Conservation (phyloP, 75 land plant species). For the Selaginella moellendorffii region DNA sequence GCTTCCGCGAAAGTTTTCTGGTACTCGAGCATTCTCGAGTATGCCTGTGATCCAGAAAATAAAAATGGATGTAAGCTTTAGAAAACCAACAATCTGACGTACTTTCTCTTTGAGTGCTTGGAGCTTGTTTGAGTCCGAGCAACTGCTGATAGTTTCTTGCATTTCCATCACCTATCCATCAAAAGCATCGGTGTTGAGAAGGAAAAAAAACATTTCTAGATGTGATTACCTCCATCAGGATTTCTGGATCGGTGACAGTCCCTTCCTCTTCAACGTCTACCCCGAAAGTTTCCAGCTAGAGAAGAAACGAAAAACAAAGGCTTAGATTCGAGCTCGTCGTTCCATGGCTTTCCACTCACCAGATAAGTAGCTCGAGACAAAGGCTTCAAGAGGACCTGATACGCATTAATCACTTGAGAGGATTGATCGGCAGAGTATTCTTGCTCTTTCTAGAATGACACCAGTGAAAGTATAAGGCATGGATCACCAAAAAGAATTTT, state of each 20-base stretch:
- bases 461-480: neutral
- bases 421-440: slow-evolving; percentile 75
- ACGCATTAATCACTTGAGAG: slow-evolving; percentile 69
- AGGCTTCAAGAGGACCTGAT: slow-evolving; percentile 50
- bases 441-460: slow-evolving; percentile 39
- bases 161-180: slow-evolving; percentile 57
- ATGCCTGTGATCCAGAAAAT: slow-evolving; percentile 14
- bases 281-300: slow-evolving; percentile 56
- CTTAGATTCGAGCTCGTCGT: too few relatives aligned
- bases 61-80: neutral
- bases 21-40: slow-evolving; percentile 26
- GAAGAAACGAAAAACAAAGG: neutral
- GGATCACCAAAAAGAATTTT: neutral
- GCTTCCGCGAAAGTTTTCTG: slow-evolving; percentile 26
- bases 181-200: neutral
- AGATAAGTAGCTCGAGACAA: slow-evolving; percentile 63
- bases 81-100: neutral
- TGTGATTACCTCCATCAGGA: slow-evolving; percentile 56
- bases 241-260: slow-evolving; percentile 49
- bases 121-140: slow-evolving; percentile 25
- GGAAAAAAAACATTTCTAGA: neutral
- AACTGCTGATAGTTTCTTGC: slow-evolving; percentile 66
- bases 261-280: slow-evolving; percentile 69
- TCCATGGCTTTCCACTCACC: too few relatives aligned
- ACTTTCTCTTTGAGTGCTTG: slow-evolving; percentile 34